Conservation (phyloP, 225 moss, liverwort and hornwort species). For the Polytrichum commune region DNA sequence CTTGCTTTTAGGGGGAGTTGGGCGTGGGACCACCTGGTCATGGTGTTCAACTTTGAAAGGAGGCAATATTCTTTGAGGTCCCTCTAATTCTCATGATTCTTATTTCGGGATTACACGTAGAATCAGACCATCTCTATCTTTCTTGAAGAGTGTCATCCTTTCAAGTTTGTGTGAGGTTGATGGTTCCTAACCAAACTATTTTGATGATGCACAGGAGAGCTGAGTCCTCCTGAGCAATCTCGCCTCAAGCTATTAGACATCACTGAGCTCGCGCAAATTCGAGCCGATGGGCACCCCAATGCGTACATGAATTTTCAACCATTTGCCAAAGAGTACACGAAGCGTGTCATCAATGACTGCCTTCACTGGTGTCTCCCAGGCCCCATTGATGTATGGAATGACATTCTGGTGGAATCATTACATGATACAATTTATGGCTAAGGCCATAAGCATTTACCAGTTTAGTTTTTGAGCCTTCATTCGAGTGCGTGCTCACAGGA, state of each 20-base stretch:
- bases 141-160: no score
- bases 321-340: conserved; percentile 11
- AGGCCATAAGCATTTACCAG: conserved; percentile 2
- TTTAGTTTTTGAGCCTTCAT: no score
- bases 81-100: no score
- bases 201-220: not conserved
- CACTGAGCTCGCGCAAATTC: conserved; percentile 57
- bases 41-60: no score
- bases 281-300: conserved; percentile 79
- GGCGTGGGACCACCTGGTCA: no score
- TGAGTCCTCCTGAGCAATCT: not conserved
- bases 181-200: not conserved
- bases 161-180: no score
- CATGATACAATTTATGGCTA: conserved; percentile 30
- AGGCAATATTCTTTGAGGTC: no score
- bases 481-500: no score
- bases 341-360: conserved; percentile 52
- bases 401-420: conserved; percentile 39
- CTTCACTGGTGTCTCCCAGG: conserved; percentile 97
- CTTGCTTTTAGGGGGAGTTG: no score
- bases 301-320: conserved; percentile 32
- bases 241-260: conserved; percentile 67
- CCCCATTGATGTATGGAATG: conserved; percentile 86
- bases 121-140: no score
- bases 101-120: no score